Base-by-base conservation (phyloP, 1,139 yeast species). In the Yamadazyma membranifaciens region DNA sequence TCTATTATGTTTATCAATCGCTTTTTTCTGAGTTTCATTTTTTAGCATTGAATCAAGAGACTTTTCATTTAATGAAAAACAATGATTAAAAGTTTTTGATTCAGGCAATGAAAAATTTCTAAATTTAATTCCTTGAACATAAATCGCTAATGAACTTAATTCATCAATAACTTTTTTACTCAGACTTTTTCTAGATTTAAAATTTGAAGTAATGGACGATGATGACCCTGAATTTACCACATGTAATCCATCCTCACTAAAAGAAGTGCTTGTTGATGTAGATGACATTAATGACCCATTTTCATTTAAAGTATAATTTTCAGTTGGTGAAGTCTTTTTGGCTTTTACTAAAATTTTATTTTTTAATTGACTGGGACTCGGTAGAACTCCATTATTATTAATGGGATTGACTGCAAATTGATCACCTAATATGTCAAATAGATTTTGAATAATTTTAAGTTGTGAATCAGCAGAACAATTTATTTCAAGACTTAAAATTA, bases 41-140 rank as follows among this genome's bases (percentile, higher is more conserved):
- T 80, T 82, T 26, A 80, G 56, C 80, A 89, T 76, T 7, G 78
- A 66, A 44, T 75, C 76, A 38, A 87, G 63, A 1, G 81, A 65
- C 45, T 85, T 80, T 55, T 92, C 98, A 45, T 84, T 83, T 44
- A 94, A 73, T 2, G 98, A 89, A 56, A 91, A 92, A 44, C 91
- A 81, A 60, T 91, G 98, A 50, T 85, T 85, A 43, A 63, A 68
- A 0, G 87, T 76, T 55, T 89, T 88, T 0, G 96, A 87, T 51
- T 86, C 95, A 0, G 96, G 95, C 29, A 87, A 65, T 0, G 95
- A 81, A 54, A 89, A 88, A 57, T 88, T 88, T 24, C 87, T 69
- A 56, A 85, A 91, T 54, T 84, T 87, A 29, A 80, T 57, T 0
- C 97, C 97, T 47, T 81, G 80, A 42, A 83, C 47, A 62, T 86